Percentiles rank a stretch among this genome's conserved stretches.
Conservation (phyloP, 441 rosid genomes). For the Sinapis alba region DNA sequence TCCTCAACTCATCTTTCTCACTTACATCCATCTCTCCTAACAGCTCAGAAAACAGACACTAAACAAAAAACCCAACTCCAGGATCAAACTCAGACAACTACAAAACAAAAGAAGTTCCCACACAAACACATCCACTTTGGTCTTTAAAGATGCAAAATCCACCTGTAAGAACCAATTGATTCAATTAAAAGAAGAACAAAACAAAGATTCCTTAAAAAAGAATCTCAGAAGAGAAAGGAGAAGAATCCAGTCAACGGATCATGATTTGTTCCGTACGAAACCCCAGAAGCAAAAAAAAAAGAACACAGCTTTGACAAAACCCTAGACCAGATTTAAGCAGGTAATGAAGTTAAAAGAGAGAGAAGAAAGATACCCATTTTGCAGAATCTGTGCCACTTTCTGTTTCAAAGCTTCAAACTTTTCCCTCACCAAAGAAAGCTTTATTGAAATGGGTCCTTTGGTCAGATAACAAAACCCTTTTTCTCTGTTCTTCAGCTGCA, state of each 20-base stretch:
- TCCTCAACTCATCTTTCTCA: slow-evolving; percentile 70
- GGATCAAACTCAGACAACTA: slow-evolving; percentile 34
- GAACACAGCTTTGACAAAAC: slow-evolving; percentile 16
- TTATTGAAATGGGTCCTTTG: slow-evolving; percentile 47
- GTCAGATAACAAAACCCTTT: slow-evolving; percentile 36
- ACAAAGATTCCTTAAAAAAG: neutral
- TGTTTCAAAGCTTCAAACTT: slow-evolving; percentile 41
- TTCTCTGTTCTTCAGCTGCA: slow-evolving; percentile 39
- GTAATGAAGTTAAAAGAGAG: slow-evolving; percentile 56
- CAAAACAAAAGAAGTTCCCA: slow-evolving; percentile 34
- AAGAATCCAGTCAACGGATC: slow-evolving; percentile 64
- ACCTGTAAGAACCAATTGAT: slow-evolving; percentile 16
- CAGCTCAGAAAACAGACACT: neutral
- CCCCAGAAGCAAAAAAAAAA: neutral
- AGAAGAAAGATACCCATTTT: slow-evolving; percentile 76
- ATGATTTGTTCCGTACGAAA: slow-evolving; percentile 24
- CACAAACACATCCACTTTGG: slow-evolving; percentile 42
- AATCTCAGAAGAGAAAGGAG: slow-evolving; percentile 12
- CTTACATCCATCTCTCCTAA: slow-evolving; percentile 59
- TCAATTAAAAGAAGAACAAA: slow-evolving; percentile 23
- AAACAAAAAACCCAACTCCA: slow-evolving; percentile 38
- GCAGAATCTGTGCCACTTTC: slow-evolving; percentile 82
- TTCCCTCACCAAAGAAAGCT: slow-evolving; percentile 42
- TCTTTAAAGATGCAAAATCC: slow-evolving; percentile 15
- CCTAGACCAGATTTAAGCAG: slow-evolving; percentile 47